These are phyloP conservation scores for Lachnellula suecica DNA, from an alignment of 2,329 filamentous ascomycete genomes.

Conservation along the genomic window DNA sequence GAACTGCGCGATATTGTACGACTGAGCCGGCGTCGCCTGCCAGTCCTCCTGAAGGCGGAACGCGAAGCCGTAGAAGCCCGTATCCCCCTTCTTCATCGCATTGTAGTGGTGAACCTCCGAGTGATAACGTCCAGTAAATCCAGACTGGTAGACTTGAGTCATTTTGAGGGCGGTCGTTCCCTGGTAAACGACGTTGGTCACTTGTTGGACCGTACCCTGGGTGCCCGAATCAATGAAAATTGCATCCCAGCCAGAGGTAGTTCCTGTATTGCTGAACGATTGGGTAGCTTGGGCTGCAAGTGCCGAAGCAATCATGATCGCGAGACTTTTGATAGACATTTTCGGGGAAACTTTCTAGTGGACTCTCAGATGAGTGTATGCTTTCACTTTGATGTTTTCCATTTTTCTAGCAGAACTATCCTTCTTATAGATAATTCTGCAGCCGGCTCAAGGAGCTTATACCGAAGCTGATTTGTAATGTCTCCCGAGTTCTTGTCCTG, in stretches of 20 bases:
- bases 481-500: too few species aligned
- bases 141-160: slow-evolving; percentile 41
- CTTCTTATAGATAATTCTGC: neutral
- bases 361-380: neutral
- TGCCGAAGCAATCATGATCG: neutral
- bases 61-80: slow-evolving; percentile 48
- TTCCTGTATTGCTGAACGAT: slow-evolving; percentile 10
- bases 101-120: slow-evolving; percentile 45
- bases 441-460: too few species aligned
- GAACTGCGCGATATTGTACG: slow-evolving; percentile 50
- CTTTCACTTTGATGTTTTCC: neutral
- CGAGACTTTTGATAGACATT: neutral
- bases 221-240: slow-evolving; percentile 3
- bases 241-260: slow-evolving; percentile 10
- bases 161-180: slow-evolving; percentile 13
- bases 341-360: neutral
- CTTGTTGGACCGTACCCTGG: slow-evolving; percentile 11
- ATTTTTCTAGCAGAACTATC: neutral
- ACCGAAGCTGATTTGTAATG: too few species aligned
- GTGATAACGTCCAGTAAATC: slow-evolving; percentile 46
- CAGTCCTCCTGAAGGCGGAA: slow-evolving; percentile 48
- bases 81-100: slow-evolving; percentile 45
- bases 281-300: neutral
- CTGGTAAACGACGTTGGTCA: slow-evolving; percentile 13
- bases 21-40: slow-evolving; percentile 43